phyloP scores from a whole-genome alignment of 2,329 filamentous ascomycete species.

The Immersiporthe knoxdaviesiana region DNA sequence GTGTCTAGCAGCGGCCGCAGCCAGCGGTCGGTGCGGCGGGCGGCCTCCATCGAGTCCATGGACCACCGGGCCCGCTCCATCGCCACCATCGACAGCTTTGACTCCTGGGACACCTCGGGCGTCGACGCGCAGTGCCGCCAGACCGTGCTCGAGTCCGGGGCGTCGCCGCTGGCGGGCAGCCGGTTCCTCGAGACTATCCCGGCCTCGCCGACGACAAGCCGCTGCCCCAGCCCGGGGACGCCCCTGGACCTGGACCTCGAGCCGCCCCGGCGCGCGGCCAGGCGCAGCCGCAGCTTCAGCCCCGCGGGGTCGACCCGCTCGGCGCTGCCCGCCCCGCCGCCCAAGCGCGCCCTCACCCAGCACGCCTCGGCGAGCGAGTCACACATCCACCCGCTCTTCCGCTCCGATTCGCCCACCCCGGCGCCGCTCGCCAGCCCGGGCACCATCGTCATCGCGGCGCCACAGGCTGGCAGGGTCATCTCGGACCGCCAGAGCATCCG shows the following conservation, averaged over 20 bases:
- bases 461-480: conserved; percentile 68
- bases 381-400: conserved; percentile 78
- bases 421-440: conserved; percentile 69
- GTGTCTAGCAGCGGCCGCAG: conserved; percentile 46
- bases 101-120: conserved; percentile 74
- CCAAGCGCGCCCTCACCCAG: conserved; percentile 39
- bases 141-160: conserved; percentile 55
- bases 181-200: conserved; percentile 73
- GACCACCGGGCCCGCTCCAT: conserved; percentile 40
- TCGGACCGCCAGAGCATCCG: conserved; percentile 55
- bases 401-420: conserved; percentile 70
- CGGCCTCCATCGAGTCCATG: conserved; percentile 53
- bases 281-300: conserved; percentile 57
- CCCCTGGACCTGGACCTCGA: conserved; percentile 61
- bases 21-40: conserved; percentile 40
- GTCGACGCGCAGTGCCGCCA: conserved; percentile 67
- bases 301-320: conserved; percentile 40
- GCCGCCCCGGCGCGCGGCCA: conserved; percentile 37
- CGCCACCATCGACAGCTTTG: conserved; percentile 65
- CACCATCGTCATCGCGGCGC: conserved; percentile 72
- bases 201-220: conserved; percentile 65
- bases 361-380: conserved; percentile 56
- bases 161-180: conserved; percentile 45
- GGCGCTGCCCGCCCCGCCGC: conserved; percentile 37
- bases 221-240: conserved; percentile 66